Base-by-base conservation (phyloP, 1,284 basidiomycete genomes). In the Mycena citricolor region DNA sequence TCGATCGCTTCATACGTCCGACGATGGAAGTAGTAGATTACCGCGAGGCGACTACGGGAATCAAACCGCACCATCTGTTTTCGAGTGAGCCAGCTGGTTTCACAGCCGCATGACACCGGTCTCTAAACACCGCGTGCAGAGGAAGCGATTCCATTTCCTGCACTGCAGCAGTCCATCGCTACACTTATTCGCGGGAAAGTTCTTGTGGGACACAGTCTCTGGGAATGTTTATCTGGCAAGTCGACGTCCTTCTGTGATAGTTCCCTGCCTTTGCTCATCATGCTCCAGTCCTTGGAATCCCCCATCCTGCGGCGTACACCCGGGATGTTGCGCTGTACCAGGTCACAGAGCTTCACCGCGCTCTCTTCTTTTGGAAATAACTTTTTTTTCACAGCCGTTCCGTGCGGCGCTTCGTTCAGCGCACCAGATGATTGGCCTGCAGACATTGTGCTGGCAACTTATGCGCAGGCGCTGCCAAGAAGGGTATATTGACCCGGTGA, bases 301-400 rank as follows among this genome's bases (percentile, higher is more conserved):
- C 85, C 11, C 87, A 90, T 63, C 77, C 80, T 19, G 85, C 86
- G 8, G 79, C 83, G n/a, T 71, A 74, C 39, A 90, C 87, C n/a
- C 77, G 87, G 43, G 88, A 90, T 55, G 83, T 88, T 32, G 87
- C 80, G 3, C 65, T 90, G 23, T 90, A 88, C 64, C 78, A 81
- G 61, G 74, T 74, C 53, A 30, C 57, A 48, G 25, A 39, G 25
- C 45, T n/a, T n/a, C n/a, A n/a, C n/a, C n/a, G n/a, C n/a, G n/a
- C n/a, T n/a, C n/a, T 44, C 32, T 41, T 19, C 36, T 32, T 38
- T 44, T 32, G 35, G 26, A 23, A 37, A 47, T 34, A 25, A 43
- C 33, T 44, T 30, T 30, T 5, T 16, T 20, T 11, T 30, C 31
- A 23, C 43, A 74, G 68, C 86, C 87, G 1, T 90, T 89, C 59